Conservation (phyloP, 495 filamentous ascomycete genomes). For the Chaetomium fimeti region DNA sequence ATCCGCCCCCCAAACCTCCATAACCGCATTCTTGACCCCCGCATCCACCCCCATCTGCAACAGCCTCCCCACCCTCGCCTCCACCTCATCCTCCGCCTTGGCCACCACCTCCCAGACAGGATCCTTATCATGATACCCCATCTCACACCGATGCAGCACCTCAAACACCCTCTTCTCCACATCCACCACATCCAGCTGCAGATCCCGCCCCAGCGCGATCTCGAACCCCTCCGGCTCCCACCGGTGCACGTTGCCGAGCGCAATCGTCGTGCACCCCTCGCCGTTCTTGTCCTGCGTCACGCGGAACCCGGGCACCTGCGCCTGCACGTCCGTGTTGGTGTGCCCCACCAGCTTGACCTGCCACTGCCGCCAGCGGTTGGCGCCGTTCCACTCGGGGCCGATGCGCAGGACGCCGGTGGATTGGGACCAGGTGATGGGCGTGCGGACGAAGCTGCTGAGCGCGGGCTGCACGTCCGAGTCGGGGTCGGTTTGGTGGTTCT, state of each 20-base stretch:
- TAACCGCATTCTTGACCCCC: constrained; percentile 40
- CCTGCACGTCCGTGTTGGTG: constrained; percentile 16
- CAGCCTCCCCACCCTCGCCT: constrained; percentile 38
- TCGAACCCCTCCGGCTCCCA: constrained; percentile 26
- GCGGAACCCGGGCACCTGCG: constrained; percentile 10
- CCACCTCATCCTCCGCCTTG: constrained; percentile 20
- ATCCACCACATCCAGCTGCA: constrained; percentile 39
- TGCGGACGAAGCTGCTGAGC: constrained; percentile 27
- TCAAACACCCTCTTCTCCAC: constrained; percentile 30
- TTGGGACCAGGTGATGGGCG: constrained; percentile 34
- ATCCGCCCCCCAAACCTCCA: constrained; percentile 50
- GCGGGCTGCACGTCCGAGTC: constrained; percentile 10
- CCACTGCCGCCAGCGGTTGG: constrained; percentile 25
- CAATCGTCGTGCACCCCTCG: constrained; percentile 8
- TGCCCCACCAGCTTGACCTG: constrained; percentile 27
- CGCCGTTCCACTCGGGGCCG: constrained; percentile 28
- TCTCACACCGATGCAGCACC: constrained; percentile 45
- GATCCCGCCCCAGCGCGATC: constrained; percentile 38
- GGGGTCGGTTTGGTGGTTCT: background rate
- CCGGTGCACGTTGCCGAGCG: constrained; percentile 24
- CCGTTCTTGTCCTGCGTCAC: constrained; percentile 15
- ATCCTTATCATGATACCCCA: constrained; percentile 44
- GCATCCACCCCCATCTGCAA: constrained; percentile 36
- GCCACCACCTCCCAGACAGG: constrained; percentile 40
- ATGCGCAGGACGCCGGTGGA: constrained; percentile 27